Conservation (phyloP, 78 protist genomes). For the Dictyostelium brefeldianum region DNA sequence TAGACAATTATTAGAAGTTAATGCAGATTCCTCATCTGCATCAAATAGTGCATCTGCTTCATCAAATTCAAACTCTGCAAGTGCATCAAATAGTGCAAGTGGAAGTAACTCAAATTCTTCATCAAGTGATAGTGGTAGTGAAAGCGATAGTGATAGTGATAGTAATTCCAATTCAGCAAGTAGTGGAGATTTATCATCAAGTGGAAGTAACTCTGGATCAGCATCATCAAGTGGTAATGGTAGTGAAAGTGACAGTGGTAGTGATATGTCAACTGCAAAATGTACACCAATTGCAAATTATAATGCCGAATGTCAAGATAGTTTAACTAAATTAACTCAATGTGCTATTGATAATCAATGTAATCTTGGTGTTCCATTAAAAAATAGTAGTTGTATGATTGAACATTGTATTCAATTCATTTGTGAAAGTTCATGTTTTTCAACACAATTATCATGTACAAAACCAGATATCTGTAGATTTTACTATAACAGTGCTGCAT, state of each 20-base stretch:
- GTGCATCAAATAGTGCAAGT: background rate
- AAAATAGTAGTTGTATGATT: background rate
- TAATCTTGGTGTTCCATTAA: conserved; percentile 4
- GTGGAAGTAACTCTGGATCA: background rate
- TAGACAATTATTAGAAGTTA: too few relatives aligned
- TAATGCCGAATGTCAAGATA: background rate
- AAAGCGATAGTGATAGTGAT: background rate
- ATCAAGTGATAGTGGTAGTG: background rate
- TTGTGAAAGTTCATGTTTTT: conserved; percentile 21
- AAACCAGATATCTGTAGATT: conserved; percentile 2
- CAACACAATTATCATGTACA: conserved; percentile 2
- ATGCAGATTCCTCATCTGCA: background rate
- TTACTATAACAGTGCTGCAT: background rate
- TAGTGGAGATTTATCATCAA: conserved; percentile 19
- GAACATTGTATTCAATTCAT: background rate
- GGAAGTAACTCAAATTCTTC: conserved; percentile 3
- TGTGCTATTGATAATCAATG: conserved; percentile 17
- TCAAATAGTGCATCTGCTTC: background rate
- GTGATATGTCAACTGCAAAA: background rate
- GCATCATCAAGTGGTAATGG: background rate
- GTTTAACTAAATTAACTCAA: conserved; percentile 1
- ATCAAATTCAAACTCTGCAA: conserved; percentile 6
- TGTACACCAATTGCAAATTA: conserved; percentile 11
- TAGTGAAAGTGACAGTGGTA: background rate
- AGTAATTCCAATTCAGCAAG: background rate